These are phyloP conservation scores for Saksenaea vasiformis DNA, from an alignment of 371 early-diverging fungal species.

Conservation along the genomic window DNA sequence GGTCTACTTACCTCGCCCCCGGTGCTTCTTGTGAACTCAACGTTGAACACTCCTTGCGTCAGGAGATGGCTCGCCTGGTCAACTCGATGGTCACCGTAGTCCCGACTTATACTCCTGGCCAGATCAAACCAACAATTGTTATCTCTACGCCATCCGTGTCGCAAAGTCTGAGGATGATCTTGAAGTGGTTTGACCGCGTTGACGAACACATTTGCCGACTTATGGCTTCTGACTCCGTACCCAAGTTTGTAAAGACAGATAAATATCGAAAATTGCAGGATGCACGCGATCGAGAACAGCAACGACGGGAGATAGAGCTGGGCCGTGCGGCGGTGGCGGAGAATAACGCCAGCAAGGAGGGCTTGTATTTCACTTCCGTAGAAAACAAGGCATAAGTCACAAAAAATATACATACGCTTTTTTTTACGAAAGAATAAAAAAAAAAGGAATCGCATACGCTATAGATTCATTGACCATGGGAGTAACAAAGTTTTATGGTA, in stretches of 20 bases:
- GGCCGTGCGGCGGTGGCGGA: neutral
- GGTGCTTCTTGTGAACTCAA: slow-evolving; percentile 61
- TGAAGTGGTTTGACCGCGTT: slow-evolving; percentile 62
- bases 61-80: slow-evolving; percentile 44
- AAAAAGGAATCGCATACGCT: neutral
- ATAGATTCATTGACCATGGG: neutral
- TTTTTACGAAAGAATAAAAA: neutral
- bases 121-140: slow-evolving; percentile 34
- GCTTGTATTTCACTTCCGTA: neutral
- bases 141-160: slow-evolving; percentile 30
- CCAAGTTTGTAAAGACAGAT: slow-evolving; percentile 74
- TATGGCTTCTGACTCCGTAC: slow-evolving; percentile 78
- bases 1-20: slow-evolving; percentile 60
- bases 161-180: slow-evolving; percentile 37
- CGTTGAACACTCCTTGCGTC: slow-evolving; percentile 48
- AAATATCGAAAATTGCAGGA: slow-evolving; percentile 44
- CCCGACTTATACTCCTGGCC: slow-evolving; percentile 26
- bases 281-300: neutral
- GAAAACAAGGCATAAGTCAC: neutral
- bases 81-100: slow-evolving; percentile 34
- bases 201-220: slow-evolving; percentile 73
- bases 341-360: neutral
- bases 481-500: slow-evolving; percentile 34
- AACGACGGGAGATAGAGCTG: neutral
- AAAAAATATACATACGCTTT: neutral